Evolutionary conservation across 2,329 filamentous ascomycete species (phyloP).

Genomic region (Apiospora arundinis): DNA sequence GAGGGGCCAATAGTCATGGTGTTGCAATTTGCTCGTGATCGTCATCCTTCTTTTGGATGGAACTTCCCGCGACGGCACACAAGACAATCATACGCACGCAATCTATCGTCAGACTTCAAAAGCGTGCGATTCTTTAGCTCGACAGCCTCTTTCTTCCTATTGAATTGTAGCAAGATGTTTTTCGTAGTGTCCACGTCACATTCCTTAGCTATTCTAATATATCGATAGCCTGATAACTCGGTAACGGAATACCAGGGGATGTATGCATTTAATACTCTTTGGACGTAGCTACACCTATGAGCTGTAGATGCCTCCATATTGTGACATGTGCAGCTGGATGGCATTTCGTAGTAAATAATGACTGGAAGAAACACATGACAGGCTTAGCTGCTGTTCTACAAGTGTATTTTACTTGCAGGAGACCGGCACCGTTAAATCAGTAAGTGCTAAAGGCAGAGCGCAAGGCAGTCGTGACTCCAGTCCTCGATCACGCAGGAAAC

Average conservation of each 20-base stretch:
- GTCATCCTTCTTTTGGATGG: background rate
- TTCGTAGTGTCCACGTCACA: background rate
- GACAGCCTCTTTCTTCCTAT: background rate
- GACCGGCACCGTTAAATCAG: too few species aligned
- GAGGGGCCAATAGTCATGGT: background rate
- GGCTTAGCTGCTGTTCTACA: too few species aligned
- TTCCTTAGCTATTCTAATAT: background rate
- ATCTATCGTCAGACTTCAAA: background rate
- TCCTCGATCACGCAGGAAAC: too few species aligned
- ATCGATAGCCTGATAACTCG: background rate
- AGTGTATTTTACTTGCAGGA: too few species aligned
- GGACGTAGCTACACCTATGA: background rate
- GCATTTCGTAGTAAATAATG: background rate
- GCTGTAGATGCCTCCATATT: background rate
- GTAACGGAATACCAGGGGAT: background rate
- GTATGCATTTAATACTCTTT: background rate
- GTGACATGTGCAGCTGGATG: conserved; percentile 1
- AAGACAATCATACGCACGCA: conserved; percentile 7
- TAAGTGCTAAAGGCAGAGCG: too few species aligned
- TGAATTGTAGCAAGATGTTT: too few species aligned
- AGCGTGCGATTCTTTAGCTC: background rate
- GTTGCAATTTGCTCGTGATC: conserved; percentile 5
- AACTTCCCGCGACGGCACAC: background rate
- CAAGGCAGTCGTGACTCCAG: too few species aligned
- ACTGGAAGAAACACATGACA: too few species aligned